Conservation (phyloP, 129 eudicot genomes). For the Saussurea involucrata region DNA sequence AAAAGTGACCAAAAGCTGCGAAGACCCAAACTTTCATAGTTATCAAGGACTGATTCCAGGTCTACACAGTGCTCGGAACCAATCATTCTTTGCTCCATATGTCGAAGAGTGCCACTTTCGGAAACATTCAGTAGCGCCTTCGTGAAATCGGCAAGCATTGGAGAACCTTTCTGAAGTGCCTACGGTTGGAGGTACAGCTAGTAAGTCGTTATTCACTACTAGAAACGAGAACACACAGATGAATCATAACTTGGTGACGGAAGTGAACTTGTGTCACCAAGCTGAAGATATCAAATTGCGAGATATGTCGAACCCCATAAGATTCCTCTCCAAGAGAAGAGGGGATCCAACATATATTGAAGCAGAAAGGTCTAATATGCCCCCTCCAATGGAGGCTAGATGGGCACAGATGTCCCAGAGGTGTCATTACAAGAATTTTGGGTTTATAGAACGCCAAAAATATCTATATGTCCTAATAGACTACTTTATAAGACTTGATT, state of each 20-base stretch:
- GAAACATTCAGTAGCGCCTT: slow-evolving; percentile 36
- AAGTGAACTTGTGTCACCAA: neutral
- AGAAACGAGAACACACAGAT: neutral
- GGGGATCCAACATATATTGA: no score
- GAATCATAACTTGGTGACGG: neutral
- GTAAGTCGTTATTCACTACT: neutral
- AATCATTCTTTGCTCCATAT: slow-evolving; percentile 31
- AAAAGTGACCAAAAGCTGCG: slow-evolving; percentile 44
- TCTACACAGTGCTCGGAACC: slow-evolving; percentile 32
- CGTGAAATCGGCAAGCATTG: slow-evolving; percentile 34
- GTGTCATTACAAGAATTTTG: no score
- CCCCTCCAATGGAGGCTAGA: no score
- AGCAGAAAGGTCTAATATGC: no score
- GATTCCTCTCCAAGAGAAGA: no score
- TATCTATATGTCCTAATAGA: no score
- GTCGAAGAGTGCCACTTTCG: slow-evolving; percentile 33
- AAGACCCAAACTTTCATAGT: slow-evolving; percentile 41
- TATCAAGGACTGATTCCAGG: slow-evolving; percentile 11
- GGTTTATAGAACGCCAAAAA: no score
- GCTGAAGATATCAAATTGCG: neutral
- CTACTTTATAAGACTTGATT: neutral
- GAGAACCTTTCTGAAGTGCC: slow-evolving; percentile 52
- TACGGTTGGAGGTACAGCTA: slow-evolving; percentile 1
- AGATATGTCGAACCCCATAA: no score
- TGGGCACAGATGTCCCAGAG: no score